These are phyloP conservation scores for Populus euphratica DNA, from an alignment of 345 rosid species.

Conservation along the genomic window DNA sequence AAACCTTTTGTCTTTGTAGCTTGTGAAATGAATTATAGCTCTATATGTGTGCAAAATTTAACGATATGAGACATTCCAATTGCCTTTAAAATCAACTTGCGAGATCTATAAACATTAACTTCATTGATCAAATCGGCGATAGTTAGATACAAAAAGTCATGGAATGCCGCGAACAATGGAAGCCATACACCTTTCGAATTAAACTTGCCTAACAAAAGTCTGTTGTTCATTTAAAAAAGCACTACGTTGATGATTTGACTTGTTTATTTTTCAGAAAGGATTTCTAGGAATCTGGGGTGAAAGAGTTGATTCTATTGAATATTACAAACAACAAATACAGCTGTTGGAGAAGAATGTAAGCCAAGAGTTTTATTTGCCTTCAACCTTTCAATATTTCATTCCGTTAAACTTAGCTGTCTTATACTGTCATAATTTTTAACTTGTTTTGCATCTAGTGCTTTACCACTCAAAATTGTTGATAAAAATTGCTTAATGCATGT, in stretches of 20 bases:
- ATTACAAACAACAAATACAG: slow-evolving; percentile 60
- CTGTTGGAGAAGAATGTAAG: slow-evolving; percentile 63
- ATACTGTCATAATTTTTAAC: not conserved
- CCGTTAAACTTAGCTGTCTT: no score
- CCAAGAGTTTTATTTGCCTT: not conserved
- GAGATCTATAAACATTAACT: not conserved
- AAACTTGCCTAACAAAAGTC: not conserved
- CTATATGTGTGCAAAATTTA: not conserved
- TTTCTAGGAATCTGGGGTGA: slow-evolving; percentile 81
- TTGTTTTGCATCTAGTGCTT: not conserved
- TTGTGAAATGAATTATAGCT: not conserved
- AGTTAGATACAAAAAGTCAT: not conserved
- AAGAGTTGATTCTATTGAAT: slow-evolving; percentile 75
- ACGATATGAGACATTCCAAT: not conserved
- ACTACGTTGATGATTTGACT: slow-evolving; percentile 11
- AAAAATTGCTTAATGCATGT: not conserved
- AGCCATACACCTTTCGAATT: not conserved
- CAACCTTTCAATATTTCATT: not conserved
- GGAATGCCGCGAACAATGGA: not conserved
- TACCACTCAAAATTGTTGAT: not conserved
- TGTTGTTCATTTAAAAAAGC: not conserved
- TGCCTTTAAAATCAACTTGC: not conserved
- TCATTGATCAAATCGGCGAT: not conserved
- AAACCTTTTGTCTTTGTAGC: not conserved
- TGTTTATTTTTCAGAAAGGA: slow-evolving; percentile 56